These are phyloP conservation scores for Debaryomycetaceae sp. DNA, from an alignment of 1,139 yeast species.

Conservation along the genomic window DNA sequence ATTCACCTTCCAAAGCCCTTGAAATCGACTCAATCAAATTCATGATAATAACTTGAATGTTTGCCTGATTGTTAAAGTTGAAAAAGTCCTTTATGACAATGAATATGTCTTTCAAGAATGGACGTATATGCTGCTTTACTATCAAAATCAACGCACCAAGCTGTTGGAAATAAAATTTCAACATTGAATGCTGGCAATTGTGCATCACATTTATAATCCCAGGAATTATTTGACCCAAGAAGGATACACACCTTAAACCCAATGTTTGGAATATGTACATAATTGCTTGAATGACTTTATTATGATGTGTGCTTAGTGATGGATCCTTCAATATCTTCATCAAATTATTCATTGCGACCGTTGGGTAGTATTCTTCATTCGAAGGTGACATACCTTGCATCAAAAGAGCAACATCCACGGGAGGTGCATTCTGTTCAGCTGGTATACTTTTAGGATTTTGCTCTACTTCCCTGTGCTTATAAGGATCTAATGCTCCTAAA, in stretches of 20 bases:
- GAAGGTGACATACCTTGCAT: slow-evolving; percentile 96
- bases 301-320: slow-evolving; percentile 81
- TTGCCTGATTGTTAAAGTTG: slow-evolving; percentile 44
- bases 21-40: slow-evolving; percentile 82
- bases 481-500: slow-evolving; percentile 95
- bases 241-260: slow-evolving; percentile 85
- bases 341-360: slow-evolving; percentile 84
- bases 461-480: slow-evolving; percentile 89
- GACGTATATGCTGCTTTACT: slow-evolving; percentile 87
- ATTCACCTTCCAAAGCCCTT: slow-evolving; percentile 85
- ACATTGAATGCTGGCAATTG: slow-evolving; percentile 74
- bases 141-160: slow-evolving; percentile 74
- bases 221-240: slow-evolving; percentile 81
- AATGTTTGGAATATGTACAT: slow-evolving; percentile 86
- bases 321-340: slow-evolving; percentile 82
- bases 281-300: slow-evolving; percentile 86
- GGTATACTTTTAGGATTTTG: slow-evolving; percentile 59
- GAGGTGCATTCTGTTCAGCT: slow-evolving; percentile 81
- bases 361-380: slow-evolving; percentile 90
- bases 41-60: slow-evolving; percentile 75
- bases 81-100: slow-evolving; percentile 74
- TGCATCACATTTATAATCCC: slow-evolving; percentile 85
- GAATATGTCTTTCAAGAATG: slow-evolving; percentile 76
- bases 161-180: slow-evolving; percentile 89
- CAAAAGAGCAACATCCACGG: slow-evolving; percentile 82